Percentiles rank a stretch among this genome's conserved stretches.
phyloP scores from a whole-genome alignment of 139 green algal species.

The Coelastrella sp. region DNA sequence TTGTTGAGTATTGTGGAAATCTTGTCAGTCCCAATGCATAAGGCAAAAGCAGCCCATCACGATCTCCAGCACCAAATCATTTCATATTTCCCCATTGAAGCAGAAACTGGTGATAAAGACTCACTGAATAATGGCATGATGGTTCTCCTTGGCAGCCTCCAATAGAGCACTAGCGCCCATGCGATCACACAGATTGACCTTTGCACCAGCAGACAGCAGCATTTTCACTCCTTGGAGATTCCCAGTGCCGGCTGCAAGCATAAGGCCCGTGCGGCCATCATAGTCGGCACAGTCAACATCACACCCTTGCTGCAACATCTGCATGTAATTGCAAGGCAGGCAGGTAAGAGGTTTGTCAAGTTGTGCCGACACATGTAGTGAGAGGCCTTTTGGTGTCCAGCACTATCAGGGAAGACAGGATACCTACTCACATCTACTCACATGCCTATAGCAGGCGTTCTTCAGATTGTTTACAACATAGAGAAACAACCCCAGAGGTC shows the following conservation, averaged over 20 bases:
- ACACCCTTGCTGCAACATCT: constrained; percentile 53
- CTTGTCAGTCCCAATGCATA: too few species aligned
- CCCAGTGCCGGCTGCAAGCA: constrained; percentile 56
- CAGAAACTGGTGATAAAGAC: neutral
- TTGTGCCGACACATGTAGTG: neutral
- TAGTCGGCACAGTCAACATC: constrained; percentile 58
- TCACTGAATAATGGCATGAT: constrained; percentile 34
- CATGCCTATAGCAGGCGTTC: too few species aligned
- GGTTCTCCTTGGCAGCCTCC: constrained; percentile 19
- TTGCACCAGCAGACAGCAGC: constrained; percentile 57
- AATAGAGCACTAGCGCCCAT: constrained; percentile 21
- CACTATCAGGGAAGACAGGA: too few species aligned
- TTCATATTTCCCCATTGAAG: too few species aligned
- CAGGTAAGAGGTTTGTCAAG: neutral
- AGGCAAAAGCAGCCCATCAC: too few species aligned
- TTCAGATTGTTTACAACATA: too few species aligned
- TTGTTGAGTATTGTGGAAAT: too few species aligned
- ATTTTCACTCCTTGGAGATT: constrained; percentile 34
- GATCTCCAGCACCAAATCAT: neutral
- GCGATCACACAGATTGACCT: neutral
- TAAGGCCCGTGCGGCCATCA: constrained; percentile 62
- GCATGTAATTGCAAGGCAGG: constrained; percentile 36
- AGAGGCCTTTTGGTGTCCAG: neutral
- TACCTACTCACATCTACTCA: too few species aligned
- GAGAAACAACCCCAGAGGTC: too few species aligned